phyloP scores from a whole-genome alignment of 108 stramenopile species.

The Pseudonitzschia multistriata region DNA sequence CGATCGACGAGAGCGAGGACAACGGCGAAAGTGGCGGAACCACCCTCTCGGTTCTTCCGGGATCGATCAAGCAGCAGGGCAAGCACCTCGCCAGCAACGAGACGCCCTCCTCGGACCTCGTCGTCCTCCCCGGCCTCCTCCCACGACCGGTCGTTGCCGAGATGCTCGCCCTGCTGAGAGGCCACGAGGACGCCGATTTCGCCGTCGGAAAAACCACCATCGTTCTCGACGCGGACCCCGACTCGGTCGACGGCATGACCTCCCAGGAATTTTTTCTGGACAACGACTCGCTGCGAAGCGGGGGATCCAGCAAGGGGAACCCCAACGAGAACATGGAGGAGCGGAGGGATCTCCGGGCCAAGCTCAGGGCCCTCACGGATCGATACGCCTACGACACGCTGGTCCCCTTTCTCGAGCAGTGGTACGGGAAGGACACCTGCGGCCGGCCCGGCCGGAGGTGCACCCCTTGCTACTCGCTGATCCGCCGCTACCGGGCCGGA shows the following conservation, averaged over 20 bases:
- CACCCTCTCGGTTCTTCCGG: neutral
- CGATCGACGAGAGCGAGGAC: neutral
- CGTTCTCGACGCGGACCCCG: slow-evolving; percentile 13
- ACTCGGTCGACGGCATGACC: slow-evolving; percentile 22
- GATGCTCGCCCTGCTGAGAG: neutral
- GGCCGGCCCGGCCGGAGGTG: neutral
- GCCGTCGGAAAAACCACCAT: neutral
- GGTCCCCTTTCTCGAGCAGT: slow-evolving; percentile 8
- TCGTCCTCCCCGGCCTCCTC: neutral
- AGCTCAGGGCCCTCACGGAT: neutral
- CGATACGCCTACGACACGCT: neutral
- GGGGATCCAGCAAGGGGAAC: neutral
- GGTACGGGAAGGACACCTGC: neutral
- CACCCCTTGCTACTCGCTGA: slow-evolving; percentile 24
- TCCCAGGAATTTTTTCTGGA: slow-evolving; percentile 21
- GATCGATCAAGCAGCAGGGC: neutral
- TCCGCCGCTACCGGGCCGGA: slow-evolving; percentile 15
- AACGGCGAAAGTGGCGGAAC: neutral
- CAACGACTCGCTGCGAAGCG: slow-evolving; percentile 8
- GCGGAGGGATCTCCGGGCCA: slow-evolving; percentile 1
- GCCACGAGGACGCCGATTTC: neutral
- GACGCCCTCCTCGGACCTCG: neutral
- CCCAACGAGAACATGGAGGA: neutral
- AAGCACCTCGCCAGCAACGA: neutral
- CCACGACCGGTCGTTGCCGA: neutral